Evolutionary conservation across 306 rosid genomes (phyloP), one percentile per base, ranked within the genome.

Genomic region (Vigna trinervia): DNA sequence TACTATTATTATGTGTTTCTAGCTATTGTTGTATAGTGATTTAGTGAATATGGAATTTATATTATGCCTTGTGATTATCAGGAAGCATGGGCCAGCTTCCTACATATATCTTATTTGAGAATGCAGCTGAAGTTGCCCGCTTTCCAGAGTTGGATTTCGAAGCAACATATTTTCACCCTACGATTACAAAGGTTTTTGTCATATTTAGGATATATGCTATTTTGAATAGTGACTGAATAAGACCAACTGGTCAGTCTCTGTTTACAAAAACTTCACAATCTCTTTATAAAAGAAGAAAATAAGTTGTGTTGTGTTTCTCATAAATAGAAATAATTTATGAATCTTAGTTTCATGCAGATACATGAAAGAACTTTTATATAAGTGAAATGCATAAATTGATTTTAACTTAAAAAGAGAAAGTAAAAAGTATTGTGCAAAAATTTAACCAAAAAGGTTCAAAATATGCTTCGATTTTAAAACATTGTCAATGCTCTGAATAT

Each of bases 1-100:
- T 57, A 41, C n/a, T 20, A 5, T 52, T 57, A 28, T 11, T 3
- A 52, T 56, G 46, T 15, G 8, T 34, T 28, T 61, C 17, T 75
- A 71, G 81, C 56, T 64, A 19, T 19, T 67, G 59, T 73, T 56
- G 46, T 41, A 41, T 9, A 41, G 12, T 41, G 46, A 41, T 13
- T 53, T 22, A 48, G 76, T 20, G 10, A 53, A 77, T 8, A 47
- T 72, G 69, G 54, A 38, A 80, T 68, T 74, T 75, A 15, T 61
- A 30, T 78, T 85, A 48, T 66, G 65, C 47, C 46, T 30, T 7
- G 52, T 69, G 68, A 22, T 62, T 78, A 68, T 81, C 88, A 95
- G 98, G 96, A 58, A 78, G 88, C 89, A 92, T 92, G 95, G 75
- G 80, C 59, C 96, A 92, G 62, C 98, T 92, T 81, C 97, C 98